phyloP scores from a whole-genome alignment of 1,284 basidiomycete genomes.

The Apiotrichum brassicae region DNA sequence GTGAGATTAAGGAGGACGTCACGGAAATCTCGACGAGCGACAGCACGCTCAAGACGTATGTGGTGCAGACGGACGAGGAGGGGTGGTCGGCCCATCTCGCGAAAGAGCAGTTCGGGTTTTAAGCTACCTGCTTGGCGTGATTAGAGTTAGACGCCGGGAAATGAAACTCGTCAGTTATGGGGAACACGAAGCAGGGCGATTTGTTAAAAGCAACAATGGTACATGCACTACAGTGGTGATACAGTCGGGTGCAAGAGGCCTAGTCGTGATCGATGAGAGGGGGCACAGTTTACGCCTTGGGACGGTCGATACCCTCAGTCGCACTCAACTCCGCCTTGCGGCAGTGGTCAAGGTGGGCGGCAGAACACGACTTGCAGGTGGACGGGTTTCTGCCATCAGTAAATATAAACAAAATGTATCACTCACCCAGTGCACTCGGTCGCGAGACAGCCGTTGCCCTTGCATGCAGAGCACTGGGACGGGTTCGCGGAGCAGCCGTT shows the following conservation, averaged over 20 bases:
- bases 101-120: slow-evolving; percentile 33
- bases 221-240: too few species aligned
- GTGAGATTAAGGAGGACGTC: slow-evolving; percentile 28
- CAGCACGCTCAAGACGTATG: slow-evolving; percentile 45
- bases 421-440: slow-evolving; percentile 43
- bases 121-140: too few species aligned
- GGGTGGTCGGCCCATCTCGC: slow-evolving; percentile 38
- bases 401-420: too few species aligned
- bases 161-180: too few species aligned
- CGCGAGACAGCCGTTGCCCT: slow-evolving; percentile 39
- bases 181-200: too few species aligned
- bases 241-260: too few species aligned
- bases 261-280: too few species aligned
- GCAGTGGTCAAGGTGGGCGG: slow-evolving; percentile 33
- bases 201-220: too few species aligned
- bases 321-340: slow-evolving; percentile 34
- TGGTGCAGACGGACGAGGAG: slow-evolving; percentile 53
- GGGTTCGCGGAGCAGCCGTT: slow-evolving; percentile 40
- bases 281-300: slow-evolving; percentile 15
- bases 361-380: slow-evolving; percentile 39
- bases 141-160: too few species aligned
- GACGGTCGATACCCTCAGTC: slow-evolving; percentile 38
- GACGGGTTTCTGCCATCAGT: slow-evolving; percentile 25
- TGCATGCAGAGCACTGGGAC: slow-evolving; percentile 29
- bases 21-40: slow-evolving; percentile 39